A percentile compares a stretch with the other conserved stretches of the same genome.
Evolutionary conservation across 192 early-diverging fungal species (phyloP).

Genomic region (Gonapodya sp.): DNA sequence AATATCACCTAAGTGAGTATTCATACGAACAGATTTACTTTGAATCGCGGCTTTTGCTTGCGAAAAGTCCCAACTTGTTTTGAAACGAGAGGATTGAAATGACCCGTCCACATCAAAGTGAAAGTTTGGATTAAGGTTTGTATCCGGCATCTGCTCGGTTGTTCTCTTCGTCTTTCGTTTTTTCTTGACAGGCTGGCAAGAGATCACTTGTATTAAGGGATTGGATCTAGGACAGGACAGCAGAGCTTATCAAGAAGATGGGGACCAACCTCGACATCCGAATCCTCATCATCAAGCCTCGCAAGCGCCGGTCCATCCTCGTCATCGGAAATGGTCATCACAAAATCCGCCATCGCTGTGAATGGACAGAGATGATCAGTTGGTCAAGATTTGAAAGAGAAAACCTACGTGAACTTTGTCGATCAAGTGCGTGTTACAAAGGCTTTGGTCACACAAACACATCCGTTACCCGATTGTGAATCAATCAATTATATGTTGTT

Average conservation of each 20-base stretch:
- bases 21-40: slow-evolving; percentile 42
- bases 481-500: no score
- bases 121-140: slow-evolving; percentile 62
- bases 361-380: neutral
- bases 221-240: no score
- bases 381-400: neutral
- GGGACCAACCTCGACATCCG: neutral
- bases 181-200: slow-evolving; percentile 13
- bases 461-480: no score
- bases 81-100: slow-evolving; percentile 34
- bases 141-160: slow-evolving; percentile 18
- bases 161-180: slow-evolving; percentile 16
- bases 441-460: no score
- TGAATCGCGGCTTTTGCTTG: slow-evolving; percentile 65
- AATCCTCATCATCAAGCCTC: neutral
- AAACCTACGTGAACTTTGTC: no score
- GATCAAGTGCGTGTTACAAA: no score
- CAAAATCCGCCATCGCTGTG: neutral
- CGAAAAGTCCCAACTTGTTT: slow-evolving; percentile 71
- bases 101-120: slow-evolving; percentile 69
- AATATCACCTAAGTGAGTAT: no score
- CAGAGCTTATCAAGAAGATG: neutral
- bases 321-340: neutral
- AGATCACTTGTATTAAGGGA: no score
- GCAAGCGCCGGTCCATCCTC: neutral